These are phyloP conservation scores for Aspergillus eucalypticola DNA, from an alignment of 2,329 filamentous ascomycete genomes.

Conservation along the genomic window DNA sequence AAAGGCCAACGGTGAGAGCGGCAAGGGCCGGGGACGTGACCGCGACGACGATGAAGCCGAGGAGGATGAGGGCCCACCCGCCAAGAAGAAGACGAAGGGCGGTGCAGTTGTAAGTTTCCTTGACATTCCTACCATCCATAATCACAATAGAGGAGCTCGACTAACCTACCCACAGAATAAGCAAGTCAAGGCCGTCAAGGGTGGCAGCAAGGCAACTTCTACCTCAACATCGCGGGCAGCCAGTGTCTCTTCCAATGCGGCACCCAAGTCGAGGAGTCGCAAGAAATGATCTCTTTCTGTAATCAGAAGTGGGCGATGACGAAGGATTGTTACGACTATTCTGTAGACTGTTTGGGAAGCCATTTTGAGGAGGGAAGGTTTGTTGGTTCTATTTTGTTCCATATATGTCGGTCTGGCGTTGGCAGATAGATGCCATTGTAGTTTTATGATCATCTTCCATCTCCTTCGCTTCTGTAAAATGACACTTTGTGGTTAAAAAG, in stretches of 20 bases:
- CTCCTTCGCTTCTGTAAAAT: conserved; percentile 11
- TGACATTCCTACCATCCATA: background rate
- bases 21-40: conserved; percentile 63
- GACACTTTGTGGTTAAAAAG: background rate
- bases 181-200: conserved; percentile 83
- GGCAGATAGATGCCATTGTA: conserved; percentile 21
- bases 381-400: conserved; percentile 12
- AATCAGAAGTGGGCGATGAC: background rate
- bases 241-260: conserved; percentile 75
- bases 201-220: conserved; percentile 72
- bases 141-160: background rate
- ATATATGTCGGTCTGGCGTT: conserved; percentile 24
- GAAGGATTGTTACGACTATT: conserved; percentile 14
- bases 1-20: conserved; percentile 59
- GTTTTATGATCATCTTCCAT: conserved; percentile 8
- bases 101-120: conserved; percentile 71
- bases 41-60: conserved; percentile 83
- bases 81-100: conserved; percentile 92
- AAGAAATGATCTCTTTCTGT: conserved; percentile 46
- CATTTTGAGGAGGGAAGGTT: conserved; percentile 14
- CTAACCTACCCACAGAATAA: conserved; percentile 69
- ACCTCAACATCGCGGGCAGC: conserved; percentile 79
- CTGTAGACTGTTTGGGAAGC: conserved; percentile 16
- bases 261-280: conserved; percentile 51
- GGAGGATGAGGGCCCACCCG: conserved; percentile 76